These are phyloP conservation scores for Thalassiosira exigua DNA, from an alignment of 352 stramenopile species.

Conservation along the genomic window DNA sequence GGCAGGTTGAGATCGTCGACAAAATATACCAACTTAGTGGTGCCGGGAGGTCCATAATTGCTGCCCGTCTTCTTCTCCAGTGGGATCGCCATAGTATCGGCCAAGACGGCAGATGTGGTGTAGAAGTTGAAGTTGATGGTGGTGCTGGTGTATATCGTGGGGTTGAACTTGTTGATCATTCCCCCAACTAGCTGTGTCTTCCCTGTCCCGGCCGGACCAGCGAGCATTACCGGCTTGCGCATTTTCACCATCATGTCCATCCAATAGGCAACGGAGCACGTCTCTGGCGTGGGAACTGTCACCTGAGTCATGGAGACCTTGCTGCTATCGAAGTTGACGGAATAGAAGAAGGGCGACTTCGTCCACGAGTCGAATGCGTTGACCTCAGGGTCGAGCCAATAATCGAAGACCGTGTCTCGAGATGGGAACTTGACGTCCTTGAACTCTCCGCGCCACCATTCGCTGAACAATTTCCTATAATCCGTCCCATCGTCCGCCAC, in stretches of 20 bases:
- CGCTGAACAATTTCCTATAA: conserved; percentile 86
- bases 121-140: conserved; percentile 98
- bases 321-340: conserved; percentile 91
- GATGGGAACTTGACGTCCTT: conserved; percentile 90
- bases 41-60: conserved; percentile 93
- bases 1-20: conserved; percentile 96
- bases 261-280: conserved; percentile 92
- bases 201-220: conserved; percentile 92
- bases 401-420: conserved; percentile 95
- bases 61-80: conserved; percentile 95
- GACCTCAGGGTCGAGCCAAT: conserved; percentile 93
- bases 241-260: conserved; percentile 93
- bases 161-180: conserved; percentile 85
- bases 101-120: conserved; percentile 92
- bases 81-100: conserved; percentile 93
- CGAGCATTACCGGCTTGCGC: conserved; percentile 92
- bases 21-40: conserved; percentile 95
- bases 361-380: conserved; percentile 93
- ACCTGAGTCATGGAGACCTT: conserved; percentile 96
- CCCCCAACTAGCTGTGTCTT: conserved; percentile 96
- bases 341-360: conserved; percentile 85
- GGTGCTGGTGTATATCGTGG: conserved; percentile 78
- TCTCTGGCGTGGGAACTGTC: conserved; percentile 94
- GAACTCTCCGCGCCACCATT: conserved; percentile 81
- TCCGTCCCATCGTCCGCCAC: conserved; percentile 87